Percentiles rank a stretch among this genome's conserved stretches.
Conservation (phyloP, 1,284 basidiomycete genomes). For the Coniophora puteana region DNA sequence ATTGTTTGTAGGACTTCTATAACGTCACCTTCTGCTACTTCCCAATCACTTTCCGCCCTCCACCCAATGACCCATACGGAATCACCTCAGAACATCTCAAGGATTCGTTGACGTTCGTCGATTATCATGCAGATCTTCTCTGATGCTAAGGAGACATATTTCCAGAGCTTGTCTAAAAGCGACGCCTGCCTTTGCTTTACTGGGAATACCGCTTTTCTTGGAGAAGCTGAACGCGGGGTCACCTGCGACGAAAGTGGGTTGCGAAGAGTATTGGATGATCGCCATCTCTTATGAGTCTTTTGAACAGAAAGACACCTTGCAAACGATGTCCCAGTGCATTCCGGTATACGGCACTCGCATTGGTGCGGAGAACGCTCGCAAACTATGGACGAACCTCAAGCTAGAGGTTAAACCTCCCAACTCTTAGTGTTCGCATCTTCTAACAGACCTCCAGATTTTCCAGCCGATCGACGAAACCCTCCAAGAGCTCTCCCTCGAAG, state of each 20-base stretch:
- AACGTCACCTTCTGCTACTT: conserved; percentile 99
- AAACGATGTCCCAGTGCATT: conserved; percentile 71
- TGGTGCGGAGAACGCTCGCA: conserved; percentile 60
- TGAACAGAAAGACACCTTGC: conserved; percentile 76
- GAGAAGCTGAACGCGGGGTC: conserved; percentile 90
- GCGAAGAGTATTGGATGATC: neutral
- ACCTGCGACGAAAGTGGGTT: conserved; percentile 75
- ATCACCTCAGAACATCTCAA: conserved; percentile 90
- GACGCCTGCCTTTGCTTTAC: conserved; percentile 78
- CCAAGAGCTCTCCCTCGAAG: conserved; percentile 68
- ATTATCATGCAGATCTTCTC: neutral
- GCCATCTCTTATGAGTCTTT: neutral
- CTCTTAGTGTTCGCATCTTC: neutral
- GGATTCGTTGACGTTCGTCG: conserved; percentile 56
- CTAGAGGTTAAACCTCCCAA: conserved; percentile 60
- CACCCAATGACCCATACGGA: conserved; percentile 92
- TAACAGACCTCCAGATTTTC: conserved; percentile 60
- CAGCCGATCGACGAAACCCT: conserved; percentile 80
- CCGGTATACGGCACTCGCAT: conserved; percentile 76
- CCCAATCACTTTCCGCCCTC: conserved; percentile 95
- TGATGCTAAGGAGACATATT: conserved; percentile 19
- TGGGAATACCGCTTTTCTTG: conserved; percentile 86
- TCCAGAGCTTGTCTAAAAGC: conserved; percentile 65
- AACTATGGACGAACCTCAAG: conserved; percentile 86
- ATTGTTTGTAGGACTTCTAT: conserved; percentile 71